These are phyloP conservation scores for Aspergillus latus DNA, from an alignment of 2,329 filamentous ascomycete genomes.

Conservation along the genomic window DNA sequence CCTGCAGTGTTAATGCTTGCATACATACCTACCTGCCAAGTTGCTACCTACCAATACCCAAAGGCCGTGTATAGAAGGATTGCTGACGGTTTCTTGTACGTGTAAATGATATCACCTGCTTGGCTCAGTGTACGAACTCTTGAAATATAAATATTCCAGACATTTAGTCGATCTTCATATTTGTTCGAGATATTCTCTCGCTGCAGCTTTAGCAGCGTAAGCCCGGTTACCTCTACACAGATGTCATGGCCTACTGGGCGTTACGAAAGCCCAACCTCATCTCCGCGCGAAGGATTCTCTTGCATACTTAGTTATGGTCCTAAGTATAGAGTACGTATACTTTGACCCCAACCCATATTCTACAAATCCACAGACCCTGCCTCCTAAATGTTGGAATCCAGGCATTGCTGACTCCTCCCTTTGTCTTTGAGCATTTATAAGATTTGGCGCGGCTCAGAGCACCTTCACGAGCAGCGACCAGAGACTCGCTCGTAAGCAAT, in stretches of 20 bases:
- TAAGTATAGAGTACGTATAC: not conserved
- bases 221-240: not conserved
- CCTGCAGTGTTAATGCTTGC: conserved; percentile 22
- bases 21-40: conserved; percentile 14
- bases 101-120: conserved; percentile 38
- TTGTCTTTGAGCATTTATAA: not conserved
- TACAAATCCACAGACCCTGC: not conserved
- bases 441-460: not conserved
- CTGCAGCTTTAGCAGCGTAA: too few species aligned
- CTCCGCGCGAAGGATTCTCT: conserved; percentile 4
- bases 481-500: not conserved
- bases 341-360: not conserved
- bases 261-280: not conserved
- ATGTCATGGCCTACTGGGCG: not conserved
- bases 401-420: not conserved
- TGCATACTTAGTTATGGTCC: not conserved
- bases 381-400: not conserved
- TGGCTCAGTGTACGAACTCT: conserved; percentile 1
- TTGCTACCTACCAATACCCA: not conserved
- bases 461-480: not conserved
- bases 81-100: conserved; percentile 26
- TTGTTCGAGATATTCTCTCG: too few species aligned
- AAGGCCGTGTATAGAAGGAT: conserved; percentile 29
- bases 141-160: not conserved
- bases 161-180: not conserved